A percentile compares a stretch with the other conserved stretches of the same genome.
These are phyloP conservation scores for Monilinia aucupariae DNA, from an alignment of 2,329 filamentous ascomycete species.

Conservation along the genomic window DNA sequence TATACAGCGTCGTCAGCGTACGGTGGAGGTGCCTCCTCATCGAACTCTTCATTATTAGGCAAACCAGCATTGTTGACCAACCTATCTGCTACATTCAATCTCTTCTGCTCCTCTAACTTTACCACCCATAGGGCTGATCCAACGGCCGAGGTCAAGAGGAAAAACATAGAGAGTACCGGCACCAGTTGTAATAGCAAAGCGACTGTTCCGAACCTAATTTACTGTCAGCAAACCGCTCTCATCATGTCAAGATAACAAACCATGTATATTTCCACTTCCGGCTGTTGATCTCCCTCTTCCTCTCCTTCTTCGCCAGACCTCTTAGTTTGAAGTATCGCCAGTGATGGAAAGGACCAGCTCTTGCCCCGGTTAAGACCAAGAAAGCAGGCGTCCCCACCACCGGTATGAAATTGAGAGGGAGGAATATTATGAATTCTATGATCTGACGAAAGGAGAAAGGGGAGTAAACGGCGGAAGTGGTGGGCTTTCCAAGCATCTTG, in stretches of 20 bases:
- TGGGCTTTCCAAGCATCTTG: slow-evolving; percentile 77
- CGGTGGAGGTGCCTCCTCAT: slow-evolving; percentile 28
- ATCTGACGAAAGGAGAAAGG: slow-evolving; percentile 92
- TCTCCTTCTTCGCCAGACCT: slow-evolving; percentile 67
- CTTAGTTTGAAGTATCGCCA: slow-evolving; percentile 84
- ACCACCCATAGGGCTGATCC: slow-evolving; percentile 84
- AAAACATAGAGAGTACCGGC: slow-evolving; percentile 87
- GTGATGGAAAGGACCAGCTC: slow-evolving; percentile 82
- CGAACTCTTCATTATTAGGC: slow-evolving; percentile 5
- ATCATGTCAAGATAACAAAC: slow-evolving; percentile 37
- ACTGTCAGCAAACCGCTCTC: slow-evolving; percentile 16
- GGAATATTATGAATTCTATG: slow-evolving; percentile 69
- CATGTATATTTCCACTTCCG: slow-evolving; percentile 81
- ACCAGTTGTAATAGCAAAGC: slow-evolving; percentile 82
- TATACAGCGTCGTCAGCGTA: slow-evolving; percentile 32
- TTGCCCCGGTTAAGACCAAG: slow-evolving; percentile 78
- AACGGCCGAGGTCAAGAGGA: slow-evolving; percentile 78
- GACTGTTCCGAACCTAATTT: slow-evolving; percentile 67
- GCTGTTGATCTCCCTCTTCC: slow-evolving; percentile 61
- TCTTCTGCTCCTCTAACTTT: slow-evolving; percentile 58
- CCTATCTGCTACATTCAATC: slow-evolving; percentile 23
- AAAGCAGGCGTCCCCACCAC: slow-evolving; percentile 79
- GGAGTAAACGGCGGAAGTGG: slow-evolving; percentile 68
- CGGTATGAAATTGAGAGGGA: slow-evolving; percentile 84
- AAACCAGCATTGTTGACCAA: slow-evolving; percentile 13